A percentile compares a stretch with the other conserved stretches of the same genome.
These are phyloP conservation scores for Allantophomopsis cytisporea DNA, from an alignment of 2,329 filamentous ascomycete genomes.

Conservation along the genomic window DNA sequence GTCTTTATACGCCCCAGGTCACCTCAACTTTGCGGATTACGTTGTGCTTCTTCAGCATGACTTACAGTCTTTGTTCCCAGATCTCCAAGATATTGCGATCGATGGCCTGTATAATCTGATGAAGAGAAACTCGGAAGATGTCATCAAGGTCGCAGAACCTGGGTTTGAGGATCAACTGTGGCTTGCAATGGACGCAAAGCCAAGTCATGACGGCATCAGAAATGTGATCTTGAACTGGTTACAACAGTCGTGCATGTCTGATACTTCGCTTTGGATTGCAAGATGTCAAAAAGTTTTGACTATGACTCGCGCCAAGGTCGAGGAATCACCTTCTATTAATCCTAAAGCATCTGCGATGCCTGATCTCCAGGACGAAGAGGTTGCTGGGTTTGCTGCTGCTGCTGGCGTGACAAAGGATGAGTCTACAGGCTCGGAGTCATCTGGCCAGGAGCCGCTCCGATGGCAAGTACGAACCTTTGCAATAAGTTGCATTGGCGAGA, in stretches of 20 bases:
- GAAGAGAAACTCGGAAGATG: slow-evolving; percentile 78
- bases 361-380: slow-evolving; percentile 93
- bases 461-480: slow-evolving; percentile 96
- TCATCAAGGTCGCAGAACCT: slow-evolving; percentile 60
- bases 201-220: slow-evolving; percentile 65
- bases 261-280: slow-evolving; percentile 77
- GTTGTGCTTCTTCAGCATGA: slow-evolving; percentile 71
- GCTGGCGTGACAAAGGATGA: slow-evolving; percentile 43
- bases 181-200: slow-evolving; percentile 70
- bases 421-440: slow-evolving; percentile 31
- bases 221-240: slow-evolving; percentile 91
- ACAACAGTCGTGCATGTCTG: slow-evolving; percentile 69
- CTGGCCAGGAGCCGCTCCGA: slow-evolving; percentile 74
- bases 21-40: slow-evolving; percentile 75
- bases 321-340: slow-evolving; percentile 30
- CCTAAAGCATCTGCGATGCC: slow-evolving; percentile 38
- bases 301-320: slow-evolving; percentile 62
- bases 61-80: slow-evolving; percentile 52
- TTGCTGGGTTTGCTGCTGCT: slow-evolving; percentile 82
- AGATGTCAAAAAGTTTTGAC: slow-evolving; percentile 81
- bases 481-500: slow-evolving; percentile 75
- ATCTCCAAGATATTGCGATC: slow-evolving; percentile 67
- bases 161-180: slow-evolving; percentile 86
- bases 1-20: slow-evolving; percentile 77
- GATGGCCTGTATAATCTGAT: slow-evolving; percentile 89